phyloP scores from a whole-genome alignment of 1,139 yeast genomes.

The Hansenula sp. region DNA sequence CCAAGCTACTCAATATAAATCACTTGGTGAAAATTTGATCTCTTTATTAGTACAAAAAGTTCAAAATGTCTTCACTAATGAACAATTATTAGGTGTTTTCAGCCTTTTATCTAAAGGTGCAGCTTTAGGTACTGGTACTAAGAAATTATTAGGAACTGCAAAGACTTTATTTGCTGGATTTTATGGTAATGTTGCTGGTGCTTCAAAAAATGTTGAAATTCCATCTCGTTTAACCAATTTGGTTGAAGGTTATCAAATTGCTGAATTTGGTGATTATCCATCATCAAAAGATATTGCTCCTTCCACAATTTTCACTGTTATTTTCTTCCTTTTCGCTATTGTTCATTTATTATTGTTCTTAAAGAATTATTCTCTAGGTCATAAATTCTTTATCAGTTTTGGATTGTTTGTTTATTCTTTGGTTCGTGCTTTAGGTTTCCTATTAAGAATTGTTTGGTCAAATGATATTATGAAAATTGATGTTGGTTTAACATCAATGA shows the following conservation, averaged over 20 bases:
- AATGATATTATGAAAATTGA: conserved; percentile 39
- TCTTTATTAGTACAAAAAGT: conserved; percentile 14
- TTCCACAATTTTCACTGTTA: conserved; percentile 51
- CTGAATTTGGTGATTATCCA: conserved; percentile 65
- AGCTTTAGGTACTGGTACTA: conserved; percentile 25
- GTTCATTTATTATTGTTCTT: conserved; percentile 46
- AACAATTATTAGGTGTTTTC: conserved; percentile 21
- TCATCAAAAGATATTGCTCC: conserved; percentile 52
- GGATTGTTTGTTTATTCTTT: conserved; percentile 53
- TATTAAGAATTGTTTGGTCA: conserved; percentile 61
- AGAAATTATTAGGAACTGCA: conserved; percentile 16
- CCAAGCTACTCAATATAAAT: conserved; percentile 1
- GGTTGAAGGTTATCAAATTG: conserved; percentile 31
- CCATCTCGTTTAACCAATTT: conserved; percentile 16
- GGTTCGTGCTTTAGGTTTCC: conserved; percentile 57
- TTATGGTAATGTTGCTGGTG: conserved; percentile 11
- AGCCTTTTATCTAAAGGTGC: conserved; percentile 18
- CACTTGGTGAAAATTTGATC: conserved; percentile 12
- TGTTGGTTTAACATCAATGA: conserved; percentile 57
- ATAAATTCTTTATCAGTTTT: conserved; percentile 54
- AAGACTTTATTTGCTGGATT: conserved; percentile 16
- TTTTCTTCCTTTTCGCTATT: conserved; percentile 45
- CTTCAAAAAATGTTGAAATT: background rate
- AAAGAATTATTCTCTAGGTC: conserved; percentile 54
- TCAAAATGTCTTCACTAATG: conserved; percentile 15